phyloP scores from a whole-genome alignment of 2,329 filamentous ascomycete species.

The Verticillium isaacii region DNA sequence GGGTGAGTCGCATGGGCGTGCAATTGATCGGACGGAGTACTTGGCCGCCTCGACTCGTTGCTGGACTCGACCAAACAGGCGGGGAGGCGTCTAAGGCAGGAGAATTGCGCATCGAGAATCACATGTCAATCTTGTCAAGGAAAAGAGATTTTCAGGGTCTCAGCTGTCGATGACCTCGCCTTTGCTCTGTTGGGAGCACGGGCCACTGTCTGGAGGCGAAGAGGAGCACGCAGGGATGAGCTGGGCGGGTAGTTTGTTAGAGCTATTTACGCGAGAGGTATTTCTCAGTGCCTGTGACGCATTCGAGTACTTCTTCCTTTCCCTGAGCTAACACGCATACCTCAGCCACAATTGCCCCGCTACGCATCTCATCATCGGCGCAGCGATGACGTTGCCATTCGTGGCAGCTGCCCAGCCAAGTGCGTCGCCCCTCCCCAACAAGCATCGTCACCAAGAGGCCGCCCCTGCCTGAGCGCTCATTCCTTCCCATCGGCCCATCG shows the following conservation, averaged over 20 bases:
- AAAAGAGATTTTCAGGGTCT: not conserved
- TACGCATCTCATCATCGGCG: slow-evolving; percentile 1
- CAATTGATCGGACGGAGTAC: too few relatives aligned
- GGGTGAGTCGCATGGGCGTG: too few relatives aligned
- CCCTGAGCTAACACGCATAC: not conserved
- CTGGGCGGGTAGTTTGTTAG: not conserved
- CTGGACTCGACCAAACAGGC: not conserved
- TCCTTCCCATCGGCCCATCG: not conserved
- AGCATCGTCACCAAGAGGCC: not conserved
- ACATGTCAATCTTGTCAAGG: not conserved
- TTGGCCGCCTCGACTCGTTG: too few relatives aligned
- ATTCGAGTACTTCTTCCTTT: not conserved
- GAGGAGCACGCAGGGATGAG: not conserved
- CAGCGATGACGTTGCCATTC: not conserved
- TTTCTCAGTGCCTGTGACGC: not conserved
- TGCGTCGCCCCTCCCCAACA: not conserved
- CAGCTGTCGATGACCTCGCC: not conserved
- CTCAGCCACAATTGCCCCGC: not conserved
- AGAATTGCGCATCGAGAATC: not conserved
- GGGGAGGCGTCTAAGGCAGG: not conserved
- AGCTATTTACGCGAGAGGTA: too few relatives aligned
- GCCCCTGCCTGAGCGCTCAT: not conserved
- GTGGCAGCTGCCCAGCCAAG: not conserved
- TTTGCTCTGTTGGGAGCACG: not conserved
- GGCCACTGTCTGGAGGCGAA: not conserved